A percentile compares a stretch with the other conserved stretches of the same genome.
Evolutionary conservation across 495 filamentous ascomycete genomes (phyloP).

Genomic region (Aspergillus biplanus): DNA sequence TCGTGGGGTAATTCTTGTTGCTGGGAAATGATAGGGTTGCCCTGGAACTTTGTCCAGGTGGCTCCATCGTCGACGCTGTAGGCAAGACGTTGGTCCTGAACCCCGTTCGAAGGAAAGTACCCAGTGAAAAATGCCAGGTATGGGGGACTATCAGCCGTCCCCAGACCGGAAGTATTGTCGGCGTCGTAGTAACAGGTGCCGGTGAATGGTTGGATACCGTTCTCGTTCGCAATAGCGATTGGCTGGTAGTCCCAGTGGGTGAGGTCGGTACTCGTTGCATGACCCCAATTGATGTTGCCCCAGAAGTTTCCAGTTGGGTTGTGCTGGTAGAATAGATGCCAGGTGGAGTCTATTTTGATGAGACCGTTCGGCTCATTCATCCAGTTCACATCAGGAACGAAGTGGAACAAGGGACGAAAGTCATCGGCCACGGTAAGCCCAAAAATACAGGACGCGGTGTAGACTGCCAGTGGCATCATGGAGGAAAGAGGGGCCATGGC

Average conservation of each 20-base stretch:
- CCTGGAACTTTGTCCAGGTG: constrained; percentile 4
- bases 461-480: too few species aligned
- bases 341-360: constrained; percentile 13
- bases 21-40: constrained; percentile 11
- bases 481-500: too few species aligned
- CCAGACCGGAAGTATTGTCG: constrained; percentile 13
- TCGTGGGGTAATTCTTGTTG: constrained; percentile 17
- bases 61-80: constrained; percentile 12
- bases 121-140: constrained; percentile 17
- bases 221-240: constrained; percentile 12
- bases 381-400: constrained; percentile 17
- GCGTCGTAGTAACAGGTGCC: constrained; percentile 12
- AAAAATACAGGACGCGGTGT: background rate
- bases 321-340: constrained; percentile 22
- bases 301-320: constrained; percentile 22
- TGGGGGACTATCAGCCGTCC: constrained; percentile 4
- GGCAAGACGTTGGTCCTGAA: constrained; percentile 18
- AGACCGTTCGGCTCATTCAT: constrained; percentile 21
- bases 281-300: constrained; percentile 21
- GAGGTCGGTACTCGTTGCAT: constrained; percentile 17
- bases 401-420: constrained; percentile 16
- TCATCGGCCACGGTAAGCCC: background rate
- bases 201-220: constrained; percentile 12
- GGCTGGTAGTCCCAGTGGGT: constrained; percentile 12
- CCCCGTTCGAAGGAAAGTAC: constrained; percentile 7